These are phyloP conservation scores for Austroboletus novae-zelandiae DNA, from an alignment of 1,284 basidiomycete genomes.

Conservation along the genomic window DNA sequence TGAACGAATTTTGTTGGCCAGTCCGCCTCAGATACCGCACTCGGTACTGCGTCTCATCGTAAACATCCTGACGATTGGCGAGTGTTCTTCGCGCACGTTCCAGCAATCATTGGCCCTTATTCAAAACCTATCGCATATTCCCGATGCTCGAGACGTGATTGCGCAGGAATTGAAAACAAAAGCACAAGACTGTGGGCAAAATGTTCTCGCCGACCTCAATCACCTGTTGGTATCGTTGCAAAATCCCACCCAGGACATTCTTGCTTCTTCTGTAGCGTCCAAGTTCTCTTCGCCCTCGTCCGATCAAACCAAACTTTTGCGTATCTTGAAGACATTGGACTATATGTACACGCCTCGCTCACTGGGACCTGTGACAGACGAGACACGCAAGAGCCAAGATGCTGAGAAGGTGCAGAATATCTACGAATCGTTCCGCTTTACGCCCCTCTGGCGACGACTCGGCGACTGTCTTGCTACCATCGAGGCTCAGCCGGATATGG, in stretches of 20 bases:
- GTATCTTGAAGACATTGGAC: conserved; percentile 93
- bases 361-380: conserved; percentile 38
- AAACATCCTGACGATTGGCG: conserved; percentile 90
- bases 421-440: conserved; percentile 87
- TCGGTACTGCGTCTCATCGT: conserved; percentile 83
- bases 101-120: conserved; percentile 87
- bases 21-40: conserved; percentile 81
- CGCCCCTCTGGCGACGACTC: conserved; percentile 81
- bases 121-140: conserved; percentile 84
- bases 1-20: conserved; percentile 63
- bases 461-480: conserved; percentile 83
- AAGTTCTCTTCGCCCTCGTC: conserved; percentile 93
- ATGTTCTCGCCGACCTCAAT: conserved; percentile 72
- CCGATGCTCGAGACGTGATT: conserved; percentile 84
- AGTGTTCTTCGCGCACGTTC: conserved; percentile 94
- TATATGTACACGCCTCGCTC: conserved; percentile 85
- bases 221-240: conserved; percentile 68
- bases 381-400: conserved; percentile 47
- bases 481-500: conserved; percentile 76
- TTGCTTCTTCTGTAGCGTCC: conserved; percentile 69
- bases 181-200: conserved; percentile 83
- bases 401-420: conserved; percentile 81
- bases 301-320: conserved; percentile 87
- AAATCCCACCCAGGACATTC: conserved; percentile 50
- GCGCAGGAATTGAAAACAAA: conserved; percentile 82